Evolutionary conservation across 1,139 yeast genomes (phyloP).

Genomic region (Taphrina confusa): DNA sequence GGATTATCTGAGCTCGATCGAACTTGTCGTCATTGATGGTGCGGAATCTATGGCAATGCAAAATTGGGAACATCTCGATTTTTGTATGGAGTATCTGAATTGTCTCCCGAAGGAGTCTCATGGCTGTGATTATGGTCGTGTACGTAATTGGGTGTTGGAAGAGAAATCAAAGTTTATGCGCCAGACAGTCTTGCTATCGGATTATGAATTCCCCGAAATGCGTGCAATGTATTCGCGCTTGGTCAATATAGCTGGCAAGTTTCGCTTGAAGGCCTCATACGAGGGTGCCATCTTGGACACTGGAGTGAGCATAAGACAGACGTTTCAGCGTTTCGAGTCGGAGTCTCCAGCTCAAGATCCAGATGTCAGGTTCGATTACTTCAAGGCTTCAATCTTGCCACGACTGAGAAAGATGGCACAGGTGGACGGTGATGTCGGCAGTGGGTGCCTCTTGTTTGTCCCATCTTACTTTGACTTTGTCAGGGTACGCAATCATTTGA

Average conservation of each 20-base stretch:
- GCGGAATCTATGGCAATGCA: slow-evolving; percentile 89
- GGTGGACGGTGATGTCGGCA: slow-evolving; percentile 42
- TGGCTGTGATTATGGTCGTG: slow-evolving; percentile 87
- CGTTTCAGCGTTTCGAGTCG: slow-evolving; percentile 50
- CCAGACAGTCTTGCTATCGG: slow-evolving; percentile 75
- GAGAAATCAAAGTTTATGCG: slow-evolving; percentile 74
- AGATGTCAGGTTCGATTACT: slow-evolving; percentile 75
- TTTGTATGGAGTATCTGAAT: slow-evolving; percentile 70
- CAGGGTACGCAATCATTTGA: slow-evolving; percentile 70
- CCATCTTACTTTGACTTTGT: slow-evolving; percentile 88
- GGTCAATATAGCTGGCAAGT: slow-evolving; percentile 64
- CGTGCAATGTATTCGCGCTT: slow-evolving; percentile 65
- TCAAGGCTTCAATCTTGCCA: slow-evolving; percentile 72
- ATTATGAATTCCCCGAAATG: slow-evolving; percentile 76
- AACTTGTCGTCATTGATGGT: slow-evolving; percentile 74
- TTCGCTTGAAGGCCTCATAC: slow-evolving; percentile 53
- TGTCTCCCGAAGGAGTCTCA: slow-evolving; percentile 73
- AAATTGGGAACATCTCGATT: slow-evolving; percentile 80
- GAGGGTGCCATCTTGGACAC: slow-evolving; percentile 50
- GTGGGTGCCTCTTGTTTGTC: slow-evolving; percentile 76
- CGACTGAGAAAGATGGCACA: slow-evolving; percentile 56
- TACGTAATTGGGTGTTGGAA: slow-evolving; percentile 88
- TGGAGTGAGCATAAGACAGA: slow-evolving; percentile 44
- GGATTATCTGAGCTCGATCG: slow-evolving; percentile 87
- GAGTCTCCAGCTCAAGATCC: slow-evolving; percentile 69